Percentiles rank a stretch among this genome's conserved stretches.
Conservation (phyloP, 805 yeast genomes). For the Dipodascus albidus region DNA sequence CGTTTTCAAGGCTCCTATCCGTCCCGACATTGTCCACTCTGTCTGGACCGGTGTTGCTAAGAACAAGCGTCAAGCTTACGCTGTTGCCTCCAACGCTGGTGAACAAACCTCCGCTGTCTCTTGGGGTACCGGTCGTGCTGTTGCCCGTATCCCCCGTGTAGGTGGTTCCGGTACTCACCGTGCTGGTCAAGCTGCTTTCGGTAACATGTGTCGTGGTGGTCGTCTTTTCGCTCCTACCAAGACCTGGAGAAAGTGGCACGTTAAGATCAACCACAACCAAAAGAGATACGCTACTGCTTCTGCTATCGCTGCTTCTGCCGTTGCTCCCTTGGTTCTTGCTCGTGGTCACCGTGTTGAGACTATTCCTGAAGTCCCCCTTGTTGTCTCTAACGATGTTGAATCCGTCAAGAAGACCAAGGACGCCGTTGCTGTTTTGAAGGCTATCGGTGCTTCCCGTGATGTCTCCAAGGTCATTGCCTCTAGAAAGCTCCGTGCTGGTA, state of each 20-base stretch:
- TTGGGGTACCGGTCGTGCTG: constrained; percentile 99
- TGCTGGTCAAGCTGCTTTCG: constrained; percentile 99
- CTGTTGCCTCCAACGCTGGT: constrained; percentile 98
- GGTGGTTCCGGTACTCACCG: constrained; percentile 99
- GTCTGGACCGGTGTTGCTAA: constrained; percentile 97
- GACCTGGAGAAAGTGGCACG: constrained; percentile 99
- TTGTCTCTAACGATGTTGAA: constrained; percentile 88
- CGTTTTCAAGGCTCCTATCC: constrained; percentile 98
- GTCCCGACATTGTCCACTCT: constrained; percentile 98
- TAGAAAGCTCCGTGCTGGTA: constrained; percentile 98
- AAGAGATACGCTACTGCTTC: constrained; percentile 99
- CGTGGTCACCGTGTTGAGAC: constrained; percentile 99
- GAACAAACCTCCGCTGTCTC: constrained; percentile 99
- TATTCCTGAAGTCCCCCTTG: constrained; percentile 97
- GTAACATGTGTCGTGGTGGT: constrained; percentile 99
- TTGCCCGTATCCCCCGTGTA: constrained; percentile 99
- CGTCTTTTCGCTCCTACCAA: constrained; percentile 99
- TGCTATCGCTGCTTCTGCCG: constrained; percentile 98
- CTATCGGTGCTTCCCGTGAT: constrained; percentile 97
- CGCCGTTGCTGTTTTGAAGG: constrained; percentile 95
- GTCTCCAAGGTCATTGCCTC: constrained; percentile 96
- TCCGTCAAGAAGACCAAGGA: constrained; percentile 94
- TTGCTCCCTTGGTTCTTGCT: constrained; percentile 95
- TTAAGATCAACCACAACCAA: constrained; percentile 99
- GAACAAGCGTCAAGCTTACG: constrained; percentile 99